Evolutionary conservation across 768 basidiomycete genomes (phyloP), one percentile per base, ranked within the genome.

Genomic region (Vararia minispora): DNA sequence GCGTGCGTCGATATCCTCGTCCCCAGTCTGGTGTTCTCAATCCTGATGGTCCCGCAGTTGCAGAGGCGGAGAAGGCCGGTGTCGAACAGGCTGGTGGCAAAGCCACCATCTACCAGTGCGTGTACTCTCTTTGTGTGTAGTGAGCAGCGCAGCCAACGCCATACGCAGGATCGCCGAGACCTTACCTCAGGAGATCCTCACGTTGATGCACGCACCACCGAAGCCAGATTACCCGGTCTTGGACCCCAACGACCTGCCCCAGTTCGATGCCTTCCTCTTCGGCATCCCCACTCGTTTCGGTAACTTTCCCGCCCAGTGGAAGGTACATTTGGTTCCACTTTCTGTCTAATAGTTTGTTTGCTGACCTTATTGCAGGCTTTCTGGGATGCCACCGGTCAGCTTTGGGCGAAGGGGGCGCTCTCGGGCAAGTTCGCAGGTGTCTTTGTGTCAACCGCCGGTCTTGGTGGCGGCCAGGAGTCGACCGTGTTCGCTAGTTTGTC

Each of bases 251-350:
- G 62, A 68, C 5, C 66, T 94, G 35, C 46, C 60, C 14, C 41
- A 65, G 5, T 82, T 69, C 51, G 84, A 92, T 49, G 87, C 72
- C 5, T 77, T 72, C 68, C 47, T 92, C 46, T 66, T 87, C 36
- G 88, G 85, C 43, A 64, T 87, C 41, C 79, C 80, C 37, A 83
- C 82, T 20, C 79, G 88, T 50, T 92, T 72, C 60, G 88, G 88
- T 28, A 76, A 71, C 51, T 77, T 85, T 58, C 74, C 87, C 18
- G 81, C 65, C 2, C 88, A 91, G 49, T 81, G 75, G 75, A 83
- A 81, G 72, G 79, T 74, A 37, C 2, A 62, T 47, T 6, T 33
- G 24, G 11, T 21, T 37, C 40, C 6, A 13, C 16, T 22, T 16
- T 14, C 5, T 36, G 0, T n/a, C 4, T 21, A 28, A n/a, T 3